These are phyloP conservation scores for Solanum hybrid DNA, from an alignment of 305 asterid genomes.

Conservation along the genomic window DNA sequence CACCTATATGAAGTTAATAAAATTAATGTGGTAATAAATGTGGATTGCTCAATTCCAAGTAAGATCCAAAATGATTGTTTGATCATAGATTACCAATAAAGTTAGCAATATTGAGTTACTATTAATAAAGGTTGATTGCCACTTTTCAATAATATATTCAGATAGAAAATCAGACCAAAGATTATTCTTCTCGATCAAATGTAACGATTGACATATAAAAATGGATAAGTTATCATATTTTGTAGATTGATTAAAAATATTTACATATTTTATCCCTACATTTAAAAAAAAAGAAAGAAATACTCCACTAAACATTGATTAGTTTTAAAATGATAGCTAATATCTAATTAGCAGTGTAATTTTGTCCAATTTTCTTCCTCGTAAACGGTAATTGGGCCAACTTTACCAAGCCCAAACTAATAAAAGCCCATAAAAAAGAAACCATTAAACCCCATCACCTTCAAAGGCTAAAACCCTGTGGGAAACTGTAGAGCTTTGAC, in stretches of 20 bases:
- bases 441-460: no score
- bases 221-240: not conserved
- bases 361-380: no score
- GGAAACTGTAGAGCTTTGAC: no score
- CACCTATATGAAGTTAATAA: not conserved
- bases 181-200: not conserved
- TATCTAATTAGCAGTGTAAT: not conserved
- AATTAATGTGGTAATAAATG: not conserved
- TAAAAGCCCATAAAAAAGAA: no score
- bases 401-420: no score
- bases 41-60: not conserved
- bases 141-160: not conserved
- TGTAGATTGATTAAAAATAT: not conserved
- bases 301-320: not conserved
- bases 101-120: not conserved
- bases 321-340: not conserved
- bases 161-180: not conserved
- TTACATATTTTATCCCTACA: not conserved
- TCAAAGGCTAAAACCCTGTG: no score
- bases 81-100: not conserved
- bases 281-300: not conserved
- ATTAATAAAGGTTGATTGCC: not conserved
- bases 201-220: not conserved
- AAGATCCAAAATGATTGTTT: not conserved
- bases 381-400: no score